phyloP scores from a whole-genome alignment of 176 grass and related monocot genomes.

The Lolium perenne region DNA sequence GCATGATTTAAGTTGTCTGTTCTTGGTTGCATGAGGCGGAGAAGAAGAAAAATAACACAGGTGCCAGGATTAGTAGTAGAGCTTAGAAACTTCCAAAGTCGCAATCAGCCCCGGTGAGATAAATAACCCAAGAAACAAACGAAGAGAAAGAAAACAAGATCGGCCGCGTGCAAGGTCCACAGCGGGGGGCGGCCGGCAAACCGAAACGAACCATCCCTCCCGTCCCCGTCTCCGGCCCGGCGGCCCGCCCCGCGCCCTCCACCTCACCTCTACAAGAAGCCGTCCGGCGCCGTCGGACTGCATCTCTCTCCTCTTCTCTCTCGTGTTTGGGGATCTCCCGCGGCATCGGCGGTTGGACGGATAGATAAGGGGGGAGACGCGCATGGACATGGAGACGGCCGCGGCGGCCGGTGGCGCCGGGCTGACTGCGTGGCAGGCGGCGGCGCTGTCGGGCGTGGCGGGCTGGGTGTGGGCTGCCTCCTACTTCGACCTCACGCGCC shows the following conservation, averaged over 20 bases:
- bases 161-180: slow-evolving; percentile 41
- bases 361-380: background rate
- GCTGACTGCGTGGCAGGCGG: slow-evolving; percentile 79
- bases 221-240: slow-evolving; percentile 8
- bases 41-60: too few relatives aligned
- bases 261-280: slow-evolving; percentile 31
- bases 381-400: slow-evolving; percentile 29
- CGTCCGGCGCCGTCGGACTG: background rate
- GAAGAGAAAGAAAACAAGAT: background rate
- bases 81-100: background rate
- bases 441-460: slow-evolving; percentile 62
- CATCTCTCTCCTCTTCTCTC: background rate
- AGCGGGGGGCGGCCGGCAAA: slow-evolving; percentile 49
- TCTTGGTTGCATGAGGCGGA: too few relatives aligned
- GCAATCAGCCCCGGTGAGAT: background rate
- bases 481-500: slow-evolving; percentile 76
- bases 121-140: background rate
- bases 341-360: background rate
- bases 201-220: slow-evolving; percentile 14
- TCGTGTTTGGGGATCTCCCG: slow-evolving; percentile 23
- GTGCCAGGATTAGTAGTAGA: background rate
- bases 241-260: background rate
- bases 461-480: slow-evolving; percentile 84
- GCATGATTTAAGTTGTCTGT: too few relatives aligned
- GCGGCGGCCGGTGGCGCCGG: slow-evolving; percentile 51